Conservation (phyloP, 306 rosid species). For the Medicago truncatula region DNA sequence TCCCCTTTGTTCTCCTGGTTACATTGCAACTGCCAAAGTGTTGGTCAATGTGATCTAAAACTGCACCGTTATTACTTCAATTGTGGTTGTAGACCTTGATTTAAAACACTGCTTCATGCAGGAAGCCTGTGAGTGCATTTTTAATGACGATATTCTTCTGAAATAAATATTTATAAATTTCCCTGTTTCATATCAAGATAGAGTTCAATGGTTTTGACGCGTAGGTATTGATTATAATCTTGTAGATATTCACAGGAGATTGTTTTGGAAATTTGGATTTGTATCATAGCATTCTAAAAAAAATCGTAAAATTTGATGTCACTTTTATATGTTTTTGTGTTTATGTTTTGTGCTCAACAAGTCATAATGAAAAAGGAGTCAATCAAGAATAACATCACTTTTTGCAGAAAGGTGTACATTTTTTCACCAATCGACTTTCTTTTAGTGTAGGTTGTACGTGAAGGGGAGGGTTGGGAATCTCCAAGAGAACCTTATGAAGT, state of each 20-base stretch:
- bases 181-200: constrained; percentile 5
- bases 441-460: constrained; percentile 65
- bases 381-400: neutral
- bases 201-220: constrained; percentile 19
- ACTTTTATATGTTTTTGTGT: neutral
- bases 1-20: no score
- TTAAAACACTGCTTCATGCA: neutral
- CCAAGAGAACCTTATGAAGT: constrained; percentile 99
- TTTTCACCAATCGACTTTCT: constrained; percentile 31
- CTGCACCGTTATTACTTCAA: neutral
- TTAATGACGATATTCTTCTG: neutral
- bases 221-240: constrained; percentile 8
- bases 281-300: constrained; percentile 9
- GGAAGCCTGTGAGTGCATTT: constrained; percentile 24
- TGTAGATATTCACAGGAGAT: neutral
- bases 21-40: constrained; percentile 16
- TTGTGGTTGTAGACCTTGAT: neutral
- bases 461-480: constrained; percentile 98
- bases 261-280: constrained; percentile 9
- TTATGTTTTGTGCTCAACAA: constrained; percentile 15
- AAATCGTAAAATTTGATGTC: neutral
- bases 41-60: constrained; percentile 1
- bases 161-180: neutral
- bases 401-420: neutral
- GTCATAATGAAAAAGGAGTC: constrained; percentile 8